Evolutionary conservation across 345 rosid species (phyloP), one percentile per base, ranked within the genome.

Genomic region (Aethionema arabicum): DNA sequence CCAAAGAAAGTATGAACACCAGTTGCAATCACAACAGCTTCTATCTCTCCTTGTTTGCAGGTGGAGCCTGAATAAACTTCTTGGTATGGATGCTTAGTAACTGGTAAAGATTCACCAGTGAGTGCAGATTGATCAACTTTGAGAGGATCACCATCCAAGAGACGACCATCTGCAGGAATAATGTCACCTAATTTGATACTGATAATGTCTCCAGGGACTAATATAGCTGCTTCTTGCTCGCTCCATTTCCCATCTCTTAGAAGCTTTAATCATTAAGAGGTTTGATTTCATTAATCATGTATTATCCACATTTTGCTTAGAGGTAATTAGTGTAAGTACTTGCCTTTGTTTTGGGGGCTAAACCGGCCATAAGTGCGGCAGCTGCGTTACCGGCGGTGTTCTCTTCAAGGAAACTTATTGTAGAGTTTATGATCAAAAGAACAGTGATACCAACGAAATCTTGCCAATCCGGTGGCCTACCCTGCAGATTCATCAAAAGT

Each of bases 371-470:
- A 52, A 73, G 63, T 48, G 96, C 88, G 15, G 90, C 90, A 0
- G 96, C 92, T 11, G 96, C 96, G 61, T 88, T 88, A 4, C 92
- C 96, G n/a, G 96, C 90, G 55, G 75, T 88, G 77, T 88, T 88
- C 39, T 88, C 96, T 76, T 88, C 96, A 2, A 85, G 73, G 77
- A 85, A 88, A 42, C 92, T 85, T 59, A 85, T 88, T 11, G 96
- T 85, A 51, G 96, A 88, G 77, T 88, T 88, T 40, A 88, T 82
- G 52, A 88, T 1, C 10, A 88, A 81, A 74, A 88, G 74, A 29
- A 76, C 86, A 61, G 82, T 66, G 38, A 88, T 88, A 62, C 96
- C 96, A 6, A 82, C 41, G 64, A 88, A 85, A 67, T 88, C 96
- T 67, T 88, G 96, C 96, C 96, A 88, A 60, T 88, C 96, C 13